Conservation (phyloP, 2,329 filamentous ascomycete genomes). For the Phyllosticta paracitricarpa region DNA sequence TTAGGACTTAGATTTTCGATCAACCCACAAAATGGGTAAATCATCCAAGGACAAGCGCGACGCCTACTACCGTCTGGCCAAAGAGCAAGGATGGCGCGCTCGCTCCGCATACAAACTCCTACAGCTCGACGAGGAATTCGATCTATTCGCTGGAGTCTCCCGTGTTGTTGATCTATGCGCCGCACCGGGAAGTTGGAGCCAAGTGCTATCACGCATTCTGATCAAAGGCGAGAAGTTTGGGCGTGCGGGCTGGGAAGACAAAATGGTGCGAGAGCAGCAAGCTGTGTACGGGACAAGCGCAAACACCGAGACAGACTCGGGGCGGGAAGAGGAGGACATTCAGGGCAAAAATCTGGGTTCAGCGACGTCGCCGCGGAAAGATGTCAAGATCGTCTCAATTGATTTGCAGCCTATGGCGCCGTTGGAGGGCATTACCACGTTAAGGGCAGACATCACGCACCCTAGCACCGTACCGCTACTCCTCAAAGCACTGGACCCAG, state of each 20-base stretch:
- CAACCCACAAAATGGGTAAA: conserved; percentile 62
- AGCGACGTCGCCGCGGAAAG: conserved; percentile 44
- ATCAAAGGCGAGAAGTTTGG: conserved; percentile 92
- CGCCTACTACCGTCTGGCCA: conserved; percentile 93
- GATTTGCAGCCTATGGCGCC: conserved; percentile 95
- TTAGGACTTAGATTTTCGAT: background rate
- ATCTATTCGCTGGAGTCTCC: conserved; percentile 81
- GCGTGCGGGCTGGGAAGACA: conserved; percentile 75
- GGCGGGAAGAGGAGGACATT: conserved; percentile 14
- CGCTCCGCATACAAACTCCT: conserved; percentile 94
- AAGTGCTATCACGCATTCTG: conserved; percentile 84
- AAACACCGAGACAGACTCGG: background rate
- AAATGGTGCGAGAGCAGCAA: conserved; percentile 53
- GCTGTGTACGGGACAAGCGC: background rate
- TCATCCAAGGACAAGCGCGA: conserved; percentile 98
- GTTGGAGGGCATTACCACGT: conserved; percentile 79
- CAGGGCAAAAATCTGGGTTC: conserved; percentile 13
- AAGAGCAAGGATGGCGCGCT: conserved; percentile 97
- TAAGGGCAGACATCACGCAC: conserved; percentile 95
- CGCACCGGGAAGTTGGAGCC: conserved; percentile 93
- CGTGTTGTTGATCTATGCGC: conserved; percentile 94
- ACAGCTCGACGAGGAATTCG: conserved; percentile 92
- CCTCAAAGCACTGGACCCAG: conserved; percentile 71
- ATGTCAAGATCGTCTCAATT: conserved; percentile 91
- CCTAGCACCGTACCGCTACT: conserved; percentile 88